phyloP scores from a whole-genome alignment of 2,329 filamentous ascomycete genomes.

The Spiromastix sp. region DNA sequence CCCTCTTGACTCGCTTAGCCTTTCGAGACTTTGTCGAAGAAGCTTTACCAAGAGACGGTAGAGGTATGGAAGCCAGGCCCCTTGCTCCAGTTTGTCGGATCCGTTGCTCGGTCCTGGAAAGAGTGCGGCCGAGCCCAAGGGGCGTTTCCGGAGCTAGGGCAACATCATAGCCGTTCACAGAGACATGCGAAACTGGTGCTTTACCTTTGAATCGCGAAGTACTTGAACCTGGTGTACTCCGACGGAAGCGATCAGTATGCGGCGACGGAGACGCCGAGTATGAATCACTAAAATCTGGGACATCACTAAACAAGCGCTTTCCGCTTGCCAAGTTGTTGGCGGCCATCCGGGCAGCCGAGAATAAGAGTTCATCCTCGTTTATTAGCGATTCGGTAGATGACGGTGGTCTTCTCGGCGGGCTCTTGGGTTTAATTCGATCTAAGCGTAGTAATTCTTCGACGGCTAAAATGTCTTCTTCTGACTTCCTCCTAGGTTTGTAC shows the following conservation, averaged over 20 bases:
- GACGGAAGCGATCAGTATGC: conserved; percentile 3
- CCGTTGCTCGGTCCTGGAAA: conserved; percentile 35
- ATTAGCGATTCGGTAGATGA: conserved; percentile 13
- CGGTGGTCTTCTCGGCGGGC: conserved; percentile 3
- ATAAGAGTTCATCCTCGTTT: conserved; percentile 32
- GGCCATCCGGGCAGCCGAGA: conserved; percentile 31
- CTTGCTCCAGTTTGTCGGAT: conserved; percentile 33
- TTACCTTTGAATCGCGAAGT: conserved; percentile 10
- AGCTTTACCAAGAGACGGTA: conserved; percentile 3
- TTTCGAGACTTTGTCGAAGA: too few relatives aligned
- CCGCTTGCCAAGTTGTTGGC: conserved; percentile 29
- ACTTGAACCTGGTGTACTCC: conserved; percentile 3
- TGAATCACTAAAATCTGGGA: conserved; percentile 15
- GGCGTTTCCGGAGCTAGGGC: conserved; percentile 29
- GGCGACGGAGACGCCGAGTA: conserved; percentile 6
- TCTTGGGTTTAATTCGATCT: conserved; percentile 6
- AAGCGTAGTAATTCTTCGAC: conserved; percentile 11
- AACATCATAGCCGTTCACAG: conserved; percentile 30
- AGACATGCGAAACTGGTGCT: conserved; percentile 11
- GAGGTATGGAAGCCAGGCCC: conserved; percentile 27
- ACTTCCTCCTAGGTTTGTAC: conserved; percentile 7
- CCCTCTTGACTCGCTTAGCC: conserved; percentile 3
- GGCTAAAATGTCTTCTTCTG: conserved; percentile 6
- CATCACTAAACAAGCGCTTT: conserved; percentile 21
- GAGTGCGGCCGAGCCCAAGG: conserved; percentile 26